Conservation (phyloP, 371 early-diverging fungal genomes). For the Apophysomyces trapeziformis region DNA sequence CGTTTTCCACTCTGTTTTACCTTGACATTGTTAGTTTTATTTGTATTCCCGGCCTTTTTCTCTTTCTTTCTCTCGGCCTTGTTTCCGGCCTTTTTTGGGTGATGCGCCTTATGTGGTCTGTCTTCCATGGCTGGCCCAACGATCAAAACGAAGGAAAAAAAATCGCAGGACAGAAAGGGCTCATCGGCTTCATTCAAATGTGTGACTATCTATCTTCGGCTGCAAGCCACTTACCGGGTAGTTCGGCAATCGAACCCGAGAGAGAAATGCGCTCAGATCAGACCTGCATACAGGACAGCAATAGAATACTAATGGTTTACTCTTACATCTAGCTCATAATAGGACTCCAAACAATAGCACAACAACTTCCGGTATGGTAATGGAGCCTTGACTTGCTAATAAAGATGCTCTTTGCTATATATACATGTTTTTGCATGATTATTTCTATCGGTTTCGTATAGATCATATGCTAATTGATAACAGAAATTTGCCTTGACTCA, state of each 20-base stretch:
- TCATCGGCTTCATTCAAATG: conserved; percentile 4
- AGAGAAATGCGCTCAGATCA: background rate
- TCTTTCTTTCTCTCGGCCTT: conserved; percentile 84
- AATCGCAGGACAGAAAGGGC: conserved; percentile 3
- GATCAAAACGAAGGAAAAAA: conserved; percentile 3
- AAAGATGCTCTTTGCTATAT: too few species aligned
- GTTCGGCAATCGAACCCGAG: too few species aligned
- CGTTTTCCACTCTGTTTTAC: conserved; percentile 33
- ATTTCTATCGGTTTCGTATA: too few species aligned
- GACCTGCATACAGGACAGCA: too few species aligned
- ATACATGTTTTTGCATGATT: too few species aligned
- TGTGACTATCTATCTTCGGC: conserved; percentile 7
- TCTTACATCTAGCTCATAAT: too few species aligned
- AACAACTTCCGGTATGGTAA: too few species aligned
- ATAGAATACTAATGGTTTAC: too few species aligned
- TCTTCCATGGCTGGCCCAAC: conserved; percentile 47
- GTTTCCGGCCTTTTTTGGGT: conserved; percentile 82
- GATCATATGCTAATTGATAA: too few species aligned
- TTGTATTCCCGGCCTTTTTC: conserved; percentile 64
- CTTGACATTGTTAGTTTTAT: conserved; percentile 90
- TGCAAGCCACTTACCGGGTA: background rate
- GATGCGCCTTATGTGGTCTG: conserved; percentile 81
- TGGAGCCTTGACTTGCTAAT: too few species aligned
- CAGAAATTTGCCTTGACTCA: too few species aligned
- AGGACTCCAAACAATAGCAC: too few species aligned